Percentiles rank a stretch among this genome's conserved stretches.
phyloP scores from a whole-genome alignment of 768 basidiomycete genomes.

The Strobilomyces confusus region DNA sequence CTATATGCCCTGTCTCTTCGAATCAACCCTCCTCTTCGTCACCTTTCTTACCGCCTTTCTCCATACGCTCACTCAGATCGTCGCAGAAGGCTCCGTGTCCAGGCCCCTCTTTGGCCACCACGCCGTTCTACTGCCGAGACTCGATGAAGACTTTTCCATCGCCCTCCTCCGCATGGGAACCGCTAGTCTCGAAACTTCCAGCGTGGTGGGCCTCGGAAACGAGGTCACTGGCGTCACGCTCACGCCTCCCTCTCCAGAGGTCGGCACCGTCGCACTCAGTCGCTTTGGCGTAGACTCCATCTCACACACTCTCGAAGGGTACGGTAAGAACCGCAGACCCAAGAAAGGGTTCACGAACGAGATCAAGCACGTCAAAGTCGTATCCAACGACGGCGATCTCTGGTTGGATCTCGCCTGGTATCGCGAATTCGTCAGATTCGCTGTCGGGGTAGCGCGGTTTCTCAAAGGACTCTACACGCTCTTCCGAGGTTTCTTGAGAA shows the following conservation, averaged over 20 bases:
- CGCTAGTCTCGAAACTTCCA: slow-evolving; percentile 72
- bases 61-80: slow-evolving; percentile 61
- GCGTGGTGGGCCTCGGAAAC: slow-evolving; percentile 66
- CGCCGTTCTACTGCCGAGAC: slow-evolving; percentile 43
- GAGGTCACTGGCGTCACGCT: slow-evolving; percentile 57
- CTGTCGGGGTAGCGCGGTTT: slow-evolving; percentile 26
- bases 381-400: slow-evolving; percentile 34
- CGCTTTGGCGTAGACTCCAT: slow-evolving; percentile 41
- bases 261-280: slow-evolving; percentile 37
- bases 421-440: slow-evolving; percentile 36
- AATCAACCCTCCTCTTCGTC: slow-evolving; percentile 54
- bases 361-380: slow-evolving; percentile 40
- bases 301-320: slow-evolving; percentile 26
- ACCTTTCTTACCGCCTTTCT: slow-evolving; percentile 58
- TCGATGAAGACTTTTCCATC: slow-evolving; percentile 72
- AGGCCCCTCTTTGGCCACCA: slow-evolving; percentile 54
- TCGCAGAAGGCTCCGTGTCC: slow-evolving; percentile 56
- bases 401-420: slow-evolving; percentile 41
- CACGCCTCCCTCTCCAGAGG: slow-evolving; percentile 18
- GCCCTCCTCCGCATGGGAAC: slow-evolving; percentile 69
- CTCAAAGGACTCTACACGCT: slow-evolving; percentile 19
- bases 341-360: slow-evolving; percentile 48
- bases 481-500: slow-evolving; percentile 18
- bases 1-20: slow-evolving; percentile 70
- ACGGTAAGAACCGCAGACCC: slow-evolving; percentile 19